Evolutionary conservation across 345 rosid genomes (phyloP), one percentile per base, ranked within the genome.

Genomic region (Reutealis trisperma): DNA sequence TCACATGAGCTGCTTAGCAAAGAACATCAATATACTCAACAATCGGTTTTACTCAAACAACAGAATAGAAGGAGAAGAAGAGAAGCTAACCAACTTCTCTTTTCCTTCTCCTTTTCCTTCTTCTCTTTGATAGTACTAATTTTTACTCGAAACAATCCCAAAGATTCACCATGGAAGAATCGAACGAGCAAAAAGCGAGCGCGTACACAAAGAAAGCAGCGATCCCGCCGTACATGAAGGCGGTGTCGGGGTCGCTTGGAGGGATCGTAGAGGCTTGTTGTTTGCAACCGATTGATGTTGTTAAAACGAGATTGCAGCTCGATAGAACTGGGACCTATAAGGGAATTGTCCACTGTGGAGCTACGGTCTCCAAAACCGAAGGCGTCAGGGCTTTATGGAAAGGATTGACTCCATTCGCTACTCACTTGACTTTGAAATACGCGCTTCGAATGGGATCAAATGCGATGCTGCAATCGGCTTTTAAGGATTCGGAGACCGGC

Each of bases 361-460:
- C 87, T 25, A 93, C 93, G 37, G 88, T 95, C 37, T 72, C 75
- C 63, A 78, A 82, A 0, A 90, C 93, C 0, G 97, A 95, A 80
- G 98, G 99, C 52, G 85, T 90, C 27, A 84, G 94, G 7, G 98
- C 99, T 73, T 88, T 95, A 19, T 95, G 99, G 98, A 95, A 93
- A 77, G 98, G 98, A 0, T 71, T 95, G 78, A 93, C 99, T 2
- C 99, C 99, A 21, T 96, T 93, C 83, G 97, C 97, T 22, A 96
- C 97, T 6, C 99, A 96, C 86, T 85, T 96, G 24, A 96, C 98
- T 0, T 87, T 96, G 75, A 96, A 96, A 60, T 91, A 92, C 74
- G 79, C 99, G 69, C 93, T 93, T 71, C 88, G 98, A 27, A 92
- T 96, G 97, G 98, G 99, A 9, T 93, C 97, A 30, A 93, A 93